Percentiles rank a stretch among this genome's conserved stretches.
Evolutionary conservation across 495 filamentous ascomycete genomes (phyloP).

Genomic region (Thermothielavioides terrestris): DNA sequence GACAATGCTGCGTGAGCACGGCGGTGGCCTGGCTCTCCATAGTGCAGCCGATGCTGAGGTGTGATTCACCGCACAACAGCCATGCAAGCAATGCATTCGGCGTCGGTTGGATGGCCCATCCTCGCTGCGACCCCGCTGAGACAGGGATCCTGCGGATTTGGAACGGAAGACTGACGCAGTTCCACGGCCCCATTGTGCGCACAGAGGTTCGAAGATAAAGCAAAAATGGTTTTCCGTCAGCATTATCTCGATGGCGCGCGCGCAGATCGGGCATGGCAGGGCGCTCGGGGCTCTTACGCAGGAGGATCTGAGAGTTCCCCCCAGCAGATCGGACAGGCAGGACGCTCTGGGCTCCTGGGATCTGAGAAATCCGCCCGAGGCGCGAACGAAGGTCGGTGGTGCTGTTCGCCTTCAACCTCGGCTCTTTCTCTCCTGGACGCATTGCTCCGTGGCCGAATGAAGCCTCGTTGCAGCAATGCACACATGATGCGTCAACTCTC

Average conservation of each 20-base stretch:
- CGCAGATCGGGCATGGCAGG: conserved; percentile 16
- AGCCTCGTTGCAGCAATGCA: too few relatives aligned
- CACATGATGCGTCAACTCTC: not conserved
- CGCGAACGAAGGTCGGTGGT: too few relatives aligned
- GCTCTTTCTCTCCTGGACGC: too few relatives aligned
- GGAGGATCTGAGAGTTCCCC: too few relatives aligned
- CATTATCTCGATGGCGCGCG: conserved; percentile 9
- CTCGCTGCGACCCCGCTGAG: conserved; percentile 19
- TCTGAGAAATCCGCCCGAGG: too few relatives aligned
- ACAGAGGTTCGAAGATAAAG: conserved; percentile 23
- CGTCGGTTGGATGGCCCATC: conserved; percentile 8
- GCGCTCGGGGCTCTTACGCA: conserved; percentile 10
- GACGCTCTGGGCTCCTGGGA: too few relatives aligned
- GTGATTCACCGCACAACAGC: too few relatives aligned
- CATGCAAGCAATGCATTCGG: conserved; percentile 20
- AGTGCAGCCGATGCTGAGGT: conserved; percentile 20
- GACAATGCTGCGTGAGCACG: too few relatives aligned
- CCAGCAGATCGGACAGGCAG: too few relatives aligned
- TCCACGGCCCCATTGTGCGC: conserved; percentile 9
- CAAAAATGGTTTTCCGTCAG: conserved; percentile 13
- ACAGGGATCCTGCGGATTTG: conserved; percentile 14
- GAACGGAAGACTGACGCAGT: conserved; percentile 19
- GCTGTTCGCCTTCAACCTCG: too few relatives aligned
- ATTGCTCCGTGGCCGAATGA: too few relatives aligned
- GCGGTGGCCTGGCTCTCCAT: too few relatives aligned